Base-by-base conservation (phyloP, 805 yeast species). In the Candida germanica region DNA sequence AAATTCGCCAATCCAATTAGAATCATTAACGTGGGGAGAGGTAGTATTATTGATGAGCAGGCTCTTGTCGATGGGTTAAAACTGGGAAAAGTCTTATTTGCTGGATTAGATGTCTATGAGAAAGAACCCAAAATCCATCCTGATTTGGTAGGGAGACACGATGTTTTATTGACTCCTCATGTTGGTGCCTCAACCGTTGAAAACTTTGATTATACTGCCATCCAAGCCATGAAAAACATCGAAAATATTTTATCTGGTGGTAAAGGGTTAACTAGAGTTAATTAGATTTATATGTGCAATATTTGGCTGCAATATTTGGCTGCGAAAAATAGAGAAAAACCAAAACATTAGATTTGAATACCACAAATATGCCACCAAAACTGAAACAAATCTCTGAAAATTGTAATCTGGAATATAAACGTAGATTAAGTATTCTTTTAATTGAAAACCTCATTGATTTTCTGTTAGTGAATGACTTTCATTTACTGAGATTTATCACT, bases 21-120 rank as follows among this genome's bases (percentile, higher is more conserved):
- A 35, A 61, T 85, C 16, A 78, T 85, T 31, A 85, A 85, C 50
- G 78, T 85, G 27, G 94, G 94, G 2, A 66, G 95, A 41, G 95
- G 94, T 1, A 48, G 72, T 3, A 73, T 83, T 23, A 69, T 85
- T 41, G 78, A 83, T 46, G 87, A 80, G 47, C 66, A 72, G n/a
- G 88, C 77, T 2, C 57, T 84, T 31, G 64, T 83, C 8, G 67
- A 61, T 4, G 89, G 81, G 0, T 62, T 85, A 35, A 66, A 78
- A 38, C 47, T 68, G 6, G 87, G 86, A 0, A 72, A 78, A 35
- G 67, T 85, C 2, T 58, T 71, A 6, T 75, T 80, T 51, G 86
- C 80, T 6, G 93, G 91, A 0, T 53, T 83, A 21, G 95, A 85
- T 49, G 95, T 85, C 4, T 83, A 64, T 54, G 78, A 74, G 40